A percentile compares a stretch with the other conserved stretches of the same genome.
These are phyloP conservation scores for Ophiostoma sp. DNA, from an alignment of 2,329 filamentous ascomycete genomes.

Conservation along the genomic window DNA sequence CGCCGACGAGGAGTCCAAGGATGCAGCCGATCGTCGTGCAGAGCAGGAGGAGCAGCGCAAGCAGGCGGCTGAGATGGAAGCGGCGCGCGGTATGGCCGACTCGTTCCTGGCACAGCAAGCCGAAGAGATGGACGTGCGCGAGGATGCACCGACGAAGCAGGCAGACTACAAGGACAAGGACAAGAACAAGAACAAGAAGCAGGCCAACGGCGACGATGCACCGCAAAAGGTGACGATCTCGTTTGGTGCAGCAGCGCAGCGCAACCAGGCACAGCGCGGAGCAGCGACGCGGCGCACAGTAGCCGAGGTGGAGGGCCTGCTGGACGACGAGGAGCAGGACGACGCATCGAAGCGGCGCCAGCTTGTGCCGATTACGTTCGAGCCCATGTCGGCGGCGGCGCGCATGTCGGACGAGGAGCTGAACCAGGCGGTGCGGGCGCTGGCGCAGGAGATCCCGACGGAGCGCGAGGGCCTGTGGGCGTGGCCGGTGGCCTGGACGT, in stretches of 20 bases:
- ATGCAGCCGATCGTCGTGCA: slow-evolving; percentile 73
- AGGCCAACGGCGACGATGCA: background rate
- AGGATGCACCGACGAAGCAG: background rate
- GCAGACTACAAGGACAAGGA: background rate
- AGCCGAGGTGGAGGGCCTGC: slow-evolving; percentile 85
- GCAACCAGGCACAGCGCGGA: slow-evolving; percentile 49
- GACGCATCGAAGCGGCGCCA: slow-evolving; percentile 61
- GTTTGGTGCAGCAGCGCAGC: slow-evolving; percentile 81
- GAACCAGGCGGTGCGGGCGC: slow-evolving; percentile 68
- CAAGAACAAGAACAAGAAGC: background rate
- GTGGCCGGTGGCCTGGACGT: slow-evolving; percentile 92
- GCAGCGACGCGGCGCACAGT: slow-evolving; percentile 66
- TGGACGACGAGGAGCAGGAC: slow-evolving; percentile 91
- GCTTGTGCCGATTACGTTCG: slow-evolving; percentile 77
- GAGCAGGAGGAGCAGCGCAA: slow-evolving; percentile 71
- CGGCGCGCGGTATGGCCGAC: slow-evolving; percentile 78
- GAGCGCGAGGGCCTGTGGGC: slow-evolving; percentile 82
- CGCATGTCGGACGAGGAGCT: slow-evolving; percentile 82
- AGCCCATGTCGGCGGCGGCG: slow-evolving; percentile 59
- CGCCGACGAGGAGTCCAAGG: slow-evolving; percentile 65
- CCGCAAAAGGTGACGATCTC: slow-evolving; percentile 71
- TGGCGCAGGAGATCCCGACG: slow-evolving; percentile 85
- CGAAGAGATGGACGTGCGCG: slow-evolving; percentile 54
- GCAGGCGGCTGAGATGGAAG: slow-evolving; percentile 66
- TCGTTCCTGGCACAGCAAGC: slow-evolving; percentile 84